Evolutionary conservation across 1,139 yeast genomes (phyloP).

Genomic region (Petasospora rhodanensis): DNA sequence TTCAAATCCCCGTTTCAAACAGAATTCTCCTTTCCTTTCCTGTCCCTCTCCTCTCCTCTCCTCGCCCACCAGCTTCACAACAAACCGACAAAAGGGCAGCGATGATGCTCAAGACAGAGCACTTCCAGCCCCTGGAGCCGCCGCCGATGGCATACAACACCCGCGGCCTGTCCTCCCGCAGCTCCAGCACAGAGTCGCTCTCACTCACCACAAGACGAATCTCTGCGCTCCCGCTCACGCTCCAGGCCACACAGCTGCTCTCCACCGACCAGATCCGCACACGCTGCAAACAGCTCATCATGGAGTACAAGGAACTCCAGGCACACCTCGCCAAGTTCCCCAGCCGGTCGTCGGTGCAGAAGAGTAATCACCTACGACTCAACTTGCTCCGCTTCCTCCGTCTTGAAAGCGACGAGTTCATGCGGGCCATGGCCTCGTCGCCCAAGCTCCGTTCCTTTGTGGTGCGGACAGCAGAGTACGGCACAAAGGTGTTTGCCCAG

Average conservation of each 20-base stretch:
- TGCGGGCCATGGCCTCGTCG: slow-evolving; percentile 2
- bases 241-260: slow-evolving; percentile 4
- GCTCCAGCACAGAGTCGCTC: slow-evolving; percentile 11
- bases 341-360: slow-evolving; percentile 43
- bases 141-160: slow-evolving; percentile 8
- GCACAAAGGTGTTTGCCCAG: slow-evolving; percentile 26
- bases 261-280: slow-evolving; percentile 9
- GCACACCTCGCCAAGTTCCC: slow-evolving; percentile 36
- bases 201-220: slow-evolving; percentile 4
- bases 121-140: slow-evolving; percentile 3
- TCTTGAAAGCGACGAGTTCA: slow-evolving; percentile 24
- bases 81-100: no score
- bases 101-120: no score
- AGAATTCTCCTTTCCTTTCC: no score
- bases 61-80: no score
- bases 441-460: slow-evolving; percentile 19
- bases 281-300: slow-evolving; percentile 12
- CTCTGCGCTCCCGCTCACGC: slow-evolving; percentile 5
- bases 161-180: slow-evolving; percentile 7
- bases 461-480: slow-evolving; percentile 31
- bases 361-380: slow-evolving; percentile 67
- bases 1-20: no score
- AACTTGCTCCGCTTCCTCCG: slow-evolving; percentile 65
- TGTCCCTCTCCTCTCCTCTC: no score
- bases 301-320: slow-evolving; percentile 17